Conservation (phyloP, 768 basidiomycete species). For the Tulasnella sp. region DNA sequence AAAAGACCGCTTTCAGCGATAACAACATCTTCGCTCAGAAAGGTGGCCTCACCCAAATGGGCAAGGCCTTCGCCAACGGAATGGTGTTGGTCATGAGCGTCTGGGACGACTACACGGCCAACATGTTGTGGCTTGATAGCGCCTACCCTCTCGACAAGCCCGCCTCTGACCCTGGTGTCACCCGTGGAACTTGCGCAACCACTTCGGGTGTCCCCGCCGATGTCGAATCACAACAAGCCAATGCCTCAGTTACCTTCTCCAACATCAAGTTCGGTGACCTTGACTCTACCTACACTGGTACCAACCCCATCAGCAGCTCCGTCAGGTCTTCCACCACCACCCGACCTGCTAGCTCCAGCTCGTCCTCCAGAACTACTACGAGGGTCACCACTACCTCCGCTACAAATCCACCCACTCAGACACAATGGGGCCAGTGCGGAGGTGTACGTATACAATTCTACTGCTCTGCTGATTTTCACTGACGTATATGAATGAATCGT, state of each 20-base stretch:
- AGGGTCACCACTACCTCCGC: background rate
- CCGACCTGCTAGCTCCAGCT: background rate
- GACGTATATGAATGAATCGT: constrained; percentile 4
- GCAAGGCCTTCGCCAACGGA: constrained; percentile 29
- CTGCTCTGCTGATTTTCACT: background rate
- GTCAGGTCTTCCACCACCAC: background rate
- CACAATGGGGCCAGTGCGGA: constrained; percentile 20
- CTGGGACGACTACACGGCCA: constrained; percentile 44
- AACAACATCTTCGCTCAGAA: constrained; percentile 31
- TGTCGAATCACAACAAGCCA: constrained; percentile 10
- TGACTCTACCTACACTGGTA: constrained; percentile 31
- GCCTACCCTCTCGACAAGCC: constrained; percentile 10
- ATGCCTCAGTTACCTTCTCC: constrained; percentile 10
- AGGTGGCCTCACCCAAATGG: constrained; percentile 32
- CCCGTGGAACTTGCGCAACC: constrained; percentile 15
- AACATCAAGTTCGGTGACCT: constrained; percentile 39
- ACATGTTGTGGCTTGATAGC: constrained; percentile 28
- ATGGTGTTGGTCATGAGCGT: constrained; percentile 39
- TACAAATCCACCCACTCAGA: constrained; percentile 6
- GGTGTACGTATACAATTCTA: constrained; percentile 7
- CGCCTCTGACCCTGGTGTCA: constrained; percentile 10
- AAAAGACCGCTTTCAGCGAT: constrained; percentile 30
- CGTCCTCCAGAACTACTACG: constrained; percentile 5
- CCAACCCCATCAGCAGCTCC: constrained; percentile 1
- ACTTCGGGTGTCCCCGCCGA: constrained; percentile 14